Conservation (phyloP, 2,329 filamentous ascomycete species). For the Aspergillus udagawae region DNA sequence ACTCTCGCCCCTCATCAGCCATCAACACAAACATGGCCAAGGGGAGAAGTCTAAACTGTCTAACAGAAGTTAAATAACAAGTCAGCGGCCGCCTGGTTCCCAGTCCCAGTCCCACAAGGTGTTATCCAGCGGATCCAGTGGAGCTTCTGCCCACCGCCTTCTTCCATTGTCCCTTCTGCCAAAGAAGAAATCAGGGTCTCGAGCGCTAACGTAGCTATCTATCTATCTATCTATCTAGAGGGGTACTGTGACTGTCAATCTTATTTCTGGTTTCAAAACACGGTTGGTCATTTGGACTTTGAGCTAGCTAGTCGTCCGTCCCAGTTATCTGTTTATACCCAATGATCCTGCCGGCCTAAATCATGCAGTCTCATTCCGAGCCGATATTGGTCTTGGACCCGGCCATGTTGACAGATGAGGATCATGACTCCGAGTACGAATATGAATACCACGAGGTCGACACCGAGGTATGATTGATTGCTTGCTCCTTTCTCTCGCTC, state of each 20-base stretch:
- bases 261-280: too few relatives aligned
- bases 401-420: constrained; percentile 31
- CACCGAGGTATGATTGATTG: constrained; percentile 43
- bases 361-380: constrained; percentile 6
- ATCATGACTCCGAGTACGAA: constrained; percentile 51
- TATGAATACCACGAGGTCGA: constrained; percentile 56
- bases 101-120: background rate
- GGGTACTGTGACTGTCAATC: too few relatives aligned
- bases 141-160: background rate
- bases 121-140: background rate
- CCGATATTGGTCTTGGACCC: constrained; percentile 18
- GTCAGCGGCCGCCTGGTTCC: too few relatives aligned
- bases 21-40: too few relatives aligned
- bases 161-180: background rate
- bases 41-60: too few relatives aligned
- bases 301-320: background rate
- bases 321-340: background rate
- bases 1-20: too few relatives aligned
- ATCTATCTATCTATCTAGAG: too few relatives aligned
- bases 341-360: background rate
- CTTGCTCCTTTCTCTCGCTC: background rate
- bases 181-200: background rate
- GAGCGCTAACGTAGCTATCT: background rate
- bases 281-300: background rate
- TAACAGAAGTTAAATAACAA: too few relatives aligned